phyloP scores from a whole-genome alignment of 1,139 yeast genomes.

The Diutina rugosa region DNA sequence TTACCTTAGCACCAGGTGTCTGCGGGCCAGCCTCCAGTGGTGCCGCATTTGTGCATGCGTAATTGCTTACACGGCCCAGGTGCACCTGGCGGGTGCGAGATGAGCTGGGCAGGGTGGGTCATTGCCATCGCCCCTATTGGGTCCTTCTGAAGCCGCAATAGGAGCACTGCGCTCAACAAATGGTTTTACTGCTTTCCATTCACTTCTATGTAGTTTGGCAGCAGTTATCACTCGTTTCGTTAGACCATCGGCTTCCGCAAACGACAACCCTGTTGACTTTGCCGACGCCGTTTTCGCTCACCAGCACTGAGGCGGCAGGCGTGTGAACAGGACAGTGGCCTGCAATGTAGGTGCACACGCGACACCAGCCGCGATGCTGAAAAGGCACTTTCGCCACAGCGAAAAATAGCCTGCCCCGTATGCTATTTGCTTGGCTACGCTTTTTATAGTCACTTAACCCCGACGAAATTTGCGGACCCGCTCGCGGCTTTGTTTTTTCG shows the following conservation, averaged over 20 bases:
- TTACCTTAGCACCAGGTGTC: neutral
- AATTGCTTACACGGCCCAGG: neutral
- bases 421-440: neutral
- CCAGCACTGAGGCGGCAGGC: neutral
- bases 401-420: neutral
- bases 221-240: too few species aligned
- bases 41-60: neutral
- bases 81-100: neutral
- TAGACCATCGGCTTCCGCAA: neutral
- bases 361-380: neutral
- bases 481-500: too few species aligned
- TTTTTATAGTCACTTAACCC: neutral
- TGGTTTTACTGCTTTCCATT: too few species aligned
- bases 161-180: too few species aligned
- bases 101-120: neutral
- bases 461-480: neutral
- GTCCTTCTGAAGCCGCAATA: too few species aligned
- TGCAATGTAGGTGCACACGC: neutral
- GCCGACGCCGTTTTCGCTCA: neutral
- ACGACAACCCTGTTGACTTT: neutral
- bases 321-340: neutral
- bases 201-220: too few species aligned
- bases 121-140: too few species aligned
- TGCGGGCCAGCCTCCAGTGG: neutral
- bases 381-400: neutral